Percentiles rank a stretch among this genome's conserved stretches.
These are phyloP conservation scores for Aspergillus novofumigatus DNA, from an alignment of 2,329 filamentous ascomycete species.

Conservation along the genomic window DNA sequence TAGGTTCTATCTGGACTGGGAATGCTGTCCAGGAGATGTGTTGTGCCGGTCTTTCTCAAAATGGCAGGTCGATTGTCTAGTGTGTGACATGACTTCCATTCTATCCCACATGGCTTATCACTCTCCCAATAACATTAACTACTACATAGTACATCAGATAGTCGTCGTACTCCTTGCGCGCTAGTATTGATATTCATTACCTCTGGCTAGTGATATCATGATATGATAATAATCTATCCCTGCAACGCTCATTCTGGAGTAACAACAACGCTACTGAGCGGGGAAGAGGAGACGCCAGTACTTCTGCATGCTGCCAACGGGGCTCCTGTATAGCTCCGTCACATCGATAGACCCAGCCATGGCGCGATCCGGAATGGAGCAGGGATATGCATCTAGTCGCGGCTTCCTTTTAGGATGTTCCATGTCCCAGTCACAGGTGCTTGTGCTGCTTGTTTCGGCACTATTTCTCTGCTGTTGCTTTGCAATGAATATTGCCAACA, in stretches of 20 bases:
- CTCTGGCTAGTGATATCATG: not conserved
- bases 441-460: not conserved
- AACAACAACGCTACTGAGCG: not conserved
- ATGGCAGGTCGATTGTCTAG: not conserved
- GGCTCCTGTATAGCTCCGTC: not conserved
- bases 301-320: not conserved
- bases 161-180: not conserved
- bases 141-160: not conserved
- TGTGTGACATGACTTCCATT: not conserved
- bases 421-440: not conserved
- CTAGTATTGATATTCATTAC: not conserved
- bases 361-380: not conserved
- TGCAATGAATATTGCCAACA: not conserved
- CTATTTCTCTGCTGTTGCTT: not conserved
- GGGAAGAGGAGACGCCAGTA: not conserved
- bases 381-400: not conserved
- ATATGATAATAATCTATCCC: not conserved
- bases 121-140: not conserved
- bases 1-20: not conserved
- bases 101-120: not conserved
- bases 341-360: not conserved
- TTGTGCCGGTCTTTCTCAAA: not conserved
- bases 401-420: not conserved
- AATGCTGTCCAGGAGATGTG: not conserved
- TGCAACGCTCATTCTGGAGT: not conserved